These are phyloP conservation scores for Yamadazyma takamatsuzukensis DNA, from an alignment of 805 yeast genomes.

Conservation along the genomic window DNA sequence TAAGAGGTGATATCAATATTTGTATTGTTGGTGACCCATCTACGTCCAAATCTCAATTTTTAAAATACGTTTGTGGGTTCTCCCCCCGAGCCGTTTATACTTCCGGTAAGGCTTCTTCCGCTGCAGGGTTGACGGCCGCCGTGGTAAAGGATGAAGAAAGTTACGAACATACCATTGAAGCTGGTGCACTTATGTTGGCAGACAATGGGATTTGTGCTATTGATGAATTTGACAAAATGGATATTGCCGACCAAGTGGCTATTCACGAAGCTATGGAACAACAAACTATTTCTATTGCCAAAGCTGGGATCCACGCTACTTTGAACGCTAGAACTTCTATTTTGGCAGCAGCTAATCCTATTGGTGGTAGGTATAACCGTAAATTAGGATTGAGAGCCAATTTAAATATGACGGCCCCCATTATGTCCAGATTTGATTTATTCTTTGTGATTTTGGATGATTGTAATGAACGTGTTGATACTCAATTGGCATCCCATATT, in stretches of 20 bases:
- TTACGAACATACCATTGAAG: constrained; percentile 95
- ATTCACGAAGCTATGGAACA: constrained; percentile 99
- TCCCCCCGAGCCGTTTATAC: constrained; percentile 95
- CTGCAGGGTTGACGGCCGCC: constrained; percentile 98
- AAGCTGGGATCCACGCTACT: constrained; percentile 98
- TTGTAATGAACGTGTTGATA: constrained; percentile 86
- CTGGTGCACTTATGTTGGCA: constrained; percentile 97
- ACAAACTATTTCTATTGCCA: constrained; percentile 96
- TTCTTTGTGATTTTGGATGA: constrained; percentile 94
- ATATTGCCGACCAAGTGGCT: constrained; percentile 90
- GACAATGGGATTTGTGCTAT: constrained; percentile 98
- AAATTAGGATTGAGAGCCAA: constrained; percentile 81
- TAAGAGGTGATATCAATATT: constrained; percentile 94
- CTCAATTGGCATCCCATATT: constrained; percentile 87
- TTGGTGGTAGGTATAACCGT: constrained; percentile 94
- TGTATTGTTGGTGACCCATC: constrained; percentile 98
- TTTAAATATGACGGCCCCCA: constrained; percentile 94
- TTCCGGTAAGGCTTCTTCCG: constrained; percentile 97
- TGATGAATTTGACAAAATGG: constrained; percentile 99
- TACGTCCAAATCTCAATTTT: constrained; percentile 92
- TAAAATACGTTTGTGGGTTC: constrained; percentile 87
- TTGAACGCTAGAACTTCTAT: constrained; percentile 95
- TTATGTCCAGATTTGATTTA: constrained; percentile 95
- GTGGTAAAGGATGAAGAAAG: constrained; percentile 96
- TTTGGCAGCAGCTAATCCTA: constrained; percentile 97